Percentiles rank a stretch among this genome's conserved stretches.
phyloP scores from a whole-genome alignment of 2,329 filamentous ascomycete genomes.

The Ceratocystis albifundus region DNA sequence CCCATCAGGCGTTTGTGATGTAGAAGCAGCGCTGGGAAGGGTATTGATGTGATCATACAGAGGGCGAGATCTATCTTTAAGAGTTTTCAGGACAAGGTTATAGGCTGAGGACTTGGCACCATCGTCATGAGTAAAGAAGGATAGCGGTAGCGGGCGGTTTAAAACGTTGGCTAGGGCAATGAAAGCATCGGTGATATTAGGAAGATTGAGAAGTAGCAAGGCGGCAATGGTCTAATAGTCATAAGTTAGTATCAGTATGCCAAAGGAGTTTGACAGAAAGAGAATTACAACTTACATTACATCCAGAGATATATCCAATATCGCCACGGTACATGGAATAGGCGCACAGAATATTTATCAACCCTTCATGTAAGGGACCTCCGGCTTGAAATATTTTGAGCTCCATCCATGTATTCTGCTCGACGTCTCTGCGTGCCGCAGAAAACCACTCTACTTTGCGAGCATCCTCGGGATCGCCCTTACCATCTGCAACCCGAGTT shows the following conservation, averaged over 20 bases:
- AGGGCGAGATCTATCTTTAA: constrained; percentile 51
- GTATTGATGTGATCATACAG: constrained; percentile 51
- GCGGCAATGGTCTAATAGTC: constrained; percentile 56
- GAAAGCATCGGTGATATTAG: constrained; percentile 52
- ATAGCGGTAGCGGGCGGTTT: constrained; percentile 62
- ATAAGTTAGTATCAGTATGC: constrained; percentile 27
- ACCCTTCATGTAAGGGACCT: constrained; percentile 53
- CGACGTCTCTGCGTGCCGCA: constrained; percentile 52
- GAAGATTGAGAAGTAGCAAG: constrained; percentile 59
- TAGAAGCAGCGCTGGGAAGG: constrained; percentile 9
- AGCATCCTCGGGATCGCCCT: constrained; percentile 43
- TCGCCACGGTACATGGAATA: constrained; percentile 75
- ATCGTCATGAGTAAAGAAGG: constrained; percentile 60
- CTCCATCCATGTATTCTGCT: constrained; percentile 55
- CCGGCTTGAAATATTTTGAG: constrained; percentile 58
- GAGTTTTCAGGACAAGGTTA: constrained; percentile 54
- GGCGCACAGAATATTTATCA: constrained; percentile 63
- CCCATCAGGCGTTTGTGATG: neutral
- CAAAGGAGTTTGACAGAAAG: constrained; percentile 21
- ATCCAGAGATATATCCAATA: constrained; percentile 64
- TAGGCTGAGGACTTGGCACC: constrained; percentile 59
- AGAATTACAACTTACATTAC: constrained; percentile 47
- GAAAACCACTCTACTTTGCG: constrained; percentile 50
- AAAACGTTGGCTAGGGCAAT: constrained; percentile 63
- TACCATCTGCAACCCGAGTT: constrained; percentile 41